phyloP scores from a whole-genome alignment of 2,329 filamentous ascomycete genomes.

The Fusarium abutilonis region DNA sequence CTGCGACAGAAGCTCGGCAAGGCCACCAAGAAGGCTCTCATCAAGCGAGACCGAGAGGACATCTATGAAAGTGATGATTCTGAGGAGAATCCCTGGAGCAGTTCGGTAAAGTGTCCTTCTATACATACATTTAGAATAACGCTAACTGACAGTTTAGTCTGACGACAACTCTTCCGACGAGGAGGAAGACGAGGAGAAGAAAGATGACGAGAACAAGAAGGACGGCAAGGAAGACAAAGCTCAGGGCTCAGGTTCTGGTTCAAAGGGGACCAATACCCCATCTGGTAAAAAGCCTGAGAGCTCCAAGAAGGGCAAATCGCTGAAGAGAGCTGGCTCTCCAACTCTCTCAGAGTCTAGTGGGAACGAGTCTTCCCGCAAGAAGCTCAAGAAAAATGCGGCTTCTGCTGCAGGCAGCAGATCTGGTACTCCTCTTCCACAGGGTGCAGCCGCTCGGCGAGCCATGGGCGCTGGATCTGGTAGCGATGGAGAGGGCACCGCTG shows the following conservation, averaged over 20 bases:
- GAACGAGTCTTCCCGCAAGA: conserved; percentile 86
- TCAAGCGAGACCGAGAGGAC: conserved; percentile 85
- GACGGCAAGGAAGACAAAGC: conserved; percentile 62
- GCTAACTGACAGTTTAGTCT: conserved; percentile 52
- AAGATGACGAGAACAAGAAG: conserved; percentile 62
- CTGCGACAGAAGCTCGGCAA: conserved; percentile 78
- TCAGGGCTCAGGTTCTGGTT: conserved; percentile 63
- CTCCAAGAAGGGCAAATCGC: conserved; percentile 65
- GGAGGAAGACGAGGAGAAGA: conserved; percentile 51
- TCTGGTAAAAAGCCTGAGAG: conserved; percentile 57
- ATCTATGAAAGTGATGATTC: conserved; percentile 80
- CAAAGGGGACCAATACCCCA: conserved; percentile 73
- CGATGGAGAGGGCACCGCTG: conserved; percentile 76
- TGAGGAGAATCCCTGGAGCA: conserved; percentile 55
- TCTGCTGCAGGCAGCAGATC: conserved; percentile 63
- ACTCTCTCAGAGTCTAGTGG: conserved; percentile 91
- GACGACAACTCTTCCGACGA: conserved; percentile 58
- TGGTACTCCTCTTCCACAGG: conserved; percentile 62
- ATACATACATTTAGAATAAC: neutral
- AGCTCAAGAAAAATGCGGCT: conserved; percentile 71
- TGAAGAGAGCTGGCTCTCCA: conserved; percentile 88
- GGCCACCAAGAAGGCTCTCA: conserved; percentile 79
- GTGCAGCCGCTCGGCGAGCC: conserved; percentile 52
- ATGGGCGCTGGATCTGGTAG: conserved; percentile 69
- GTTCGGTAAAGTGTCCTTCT: conserved; percentile 46